Evolutionary conservation across 768 basidiomycete genomes (phyloP), one percentile per base, ranked within the genome.

Genomic region (Mycena rosella): DNA sequence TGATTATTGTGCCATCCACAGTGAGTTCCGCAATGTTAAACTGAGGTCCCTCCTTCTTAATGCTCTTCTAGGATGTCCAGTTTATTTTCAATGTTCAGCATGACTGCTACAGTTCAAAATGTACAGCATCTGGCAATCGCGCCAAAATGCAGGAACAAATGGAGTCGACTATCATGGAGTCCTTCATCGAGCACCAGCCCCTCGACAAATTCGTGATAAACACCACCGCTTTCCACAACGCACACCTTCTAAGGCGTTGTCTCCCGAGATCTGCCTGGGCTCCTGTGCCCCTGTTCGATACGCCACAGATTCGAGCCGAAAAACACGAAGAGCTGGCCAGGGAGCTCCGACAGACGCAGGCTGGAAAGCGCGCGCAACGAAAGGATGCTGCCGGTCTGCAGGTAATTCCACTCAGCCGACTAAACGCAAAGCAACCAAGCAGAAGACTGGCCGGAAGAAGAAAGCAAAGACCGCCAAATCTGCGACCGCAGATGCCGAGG

Each of bases 41-140:
- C 9, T 20, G n/a, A 18, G n/a, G 8, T 45, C n/a, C 44, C n/a
- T 9, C 8, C n/a, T n/a, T 45, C 5, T 5, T n/a, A 45, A n/a
- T 11, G 22, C 22, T 9, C 15, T 42, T 6, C 32, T 26, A 76
- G 75, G 48, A 65, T 32, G 53, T 75, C 22, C 54, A 53, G 3
- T 75, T 76, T 45, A 59, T 67, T 10, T 69, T 75, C 65, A 75
- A 75, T 42, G 72, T 67, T 2, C 74, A 76, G 44, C 74, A 76
- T 52, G 73, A 76, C 60, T 76, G 75, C 44, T 56, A 47, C 8
- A 6, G 20, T 3, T 60, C 58, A 1, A 36, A 51, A 18, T 76
- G 75, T 45, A 58, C 27, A 5, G 49, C 63, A 10, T 52, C 65
- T 14, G 71, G 63, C 15, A 53, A 58, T 2, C 62, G 58, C 7